Evolutionary conservation across 1,139 yeast species (phyloP).

Genomic region (Suhomyces yuchorum): DNA sequence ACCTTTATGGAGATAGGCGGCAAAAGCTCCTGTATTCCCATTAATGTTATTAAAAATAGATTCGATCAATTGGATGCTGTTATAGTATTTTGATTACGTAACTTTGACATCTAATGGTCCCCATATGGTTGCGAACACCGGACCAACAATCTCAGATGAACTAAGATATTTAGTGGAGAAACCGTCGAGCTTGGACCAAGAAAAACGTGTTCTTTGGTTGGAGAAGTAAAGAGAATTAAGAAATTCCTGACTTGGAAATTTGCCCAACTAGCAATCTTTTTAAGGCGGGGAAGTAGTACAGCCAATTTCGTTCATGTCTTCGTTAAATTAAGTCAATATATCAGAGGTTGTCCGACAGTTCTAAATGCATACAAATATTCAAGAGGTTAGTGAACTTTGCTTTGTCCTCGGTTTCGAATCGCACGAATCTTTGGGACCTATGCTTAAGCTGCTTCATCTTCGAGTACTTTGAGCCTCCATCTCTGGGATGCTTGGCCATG

Average conservation of each 20-base stretch:
- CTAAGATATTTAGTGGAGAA: neutral
- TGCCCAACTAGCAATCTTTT: too few species aligned
- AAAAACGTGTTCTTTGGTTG: neutral
- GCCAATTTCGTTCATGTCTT: too few species aligned
- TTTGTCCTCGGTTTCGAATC: neutral
- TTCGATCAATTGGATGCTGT: neutral
- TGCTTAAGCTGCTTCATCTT: neutral
- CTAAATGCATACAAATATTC: neutral
- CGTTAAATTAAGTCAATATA: neutral
- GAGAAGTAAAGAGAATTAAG: too few species aligned
- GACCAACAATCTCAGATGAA: neutral
- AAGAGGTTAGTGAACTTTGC: neutral
- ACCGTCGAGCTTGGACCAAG: neutral
- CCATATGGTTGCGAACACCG: neutral
- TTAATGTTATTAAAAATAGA: slow-evolving; percentile 1
- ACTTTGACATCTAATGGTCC: neutral
- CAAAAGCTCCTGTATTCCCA: slow-evolving; percentile 11
- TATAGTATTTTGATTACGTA: neutral
- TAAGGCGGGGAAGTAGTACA: too few species aligned
- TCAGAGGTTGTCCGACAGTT: neutral
- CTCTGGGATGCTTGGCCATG: neutral
- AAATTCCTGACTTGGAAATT: too few species aligned
- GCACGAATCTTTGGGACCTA: slow-evolving; percentile 1
- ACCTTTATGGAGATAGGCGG: slow-evolving; percentile 39
- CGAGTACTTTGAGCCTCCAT: neutral